These are phyloP conservation scores for Geotrichum aggregatum DNA, from an alignment of 1,139 yeast species.

Conservation along the genomic window DNA sequence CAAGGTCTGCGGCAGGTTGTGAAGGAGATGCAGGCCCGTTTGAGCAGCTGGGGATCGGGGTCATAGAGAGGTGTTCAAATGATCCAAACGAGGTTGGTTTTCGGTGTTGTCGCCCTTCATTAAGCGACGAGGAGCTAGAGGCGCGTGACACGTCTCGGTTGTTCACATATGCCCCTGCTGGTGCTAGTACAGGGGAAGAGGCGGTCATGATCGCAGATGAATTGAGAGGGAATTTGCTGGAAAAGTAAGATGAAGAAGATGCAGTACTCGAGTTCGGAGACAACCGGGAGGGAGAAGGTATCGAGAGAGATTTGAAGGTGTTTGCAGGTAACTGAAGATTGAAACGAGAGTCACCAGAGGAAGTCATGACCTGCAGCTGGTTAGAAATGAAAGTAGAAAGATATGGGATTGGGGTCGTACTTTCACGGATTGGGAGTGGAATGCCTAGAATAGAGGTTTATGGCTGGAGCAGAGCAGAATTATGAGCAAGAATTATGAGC, in stretches of 20 bases:
- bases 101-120: conserved; percentile 1
- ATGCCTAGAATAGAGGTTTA: too few species aligned
- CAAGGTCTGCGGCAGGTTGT: not conserved
- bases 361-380: too few species aligned
- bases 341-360: not conserved
- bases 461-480: too few species aligned
- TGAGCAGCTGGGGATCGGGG: not conserved
- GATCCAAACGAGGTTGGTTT: not conserved
- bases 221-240: conserved; percentile 4
- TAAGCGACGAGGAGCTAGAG: conserved; percentile 7
- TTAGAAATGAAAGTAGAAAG: too few species aligned
- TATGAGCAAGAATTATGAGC: too few species aligned
- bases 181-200: not conserved
- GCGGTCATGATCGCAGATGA: not conserved
- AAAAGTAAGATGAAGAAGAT: conserved; percentile 10
- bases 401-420: not conserved
- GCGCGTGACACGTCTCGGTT: conserved; percentile 5
- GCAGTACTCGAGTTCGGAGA: conserved; percentile 12
- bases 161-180: not conserved
- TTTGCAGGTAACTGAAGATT: not conserved
- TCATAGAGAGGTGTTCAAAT: conserved; percentile 9
- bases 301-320: conserved; percentile 9
- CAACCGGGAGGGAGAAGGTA: conserved; percentile 11
- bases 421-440: too few species aligned
- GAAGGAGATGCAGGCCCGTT: not conserved